These are phyloP conservation scores for Scedosporium aurantiacum DNA, from an alignment of 2,329 filamentous ascomycete genomes.

Conservation along the genomic window DNA sequence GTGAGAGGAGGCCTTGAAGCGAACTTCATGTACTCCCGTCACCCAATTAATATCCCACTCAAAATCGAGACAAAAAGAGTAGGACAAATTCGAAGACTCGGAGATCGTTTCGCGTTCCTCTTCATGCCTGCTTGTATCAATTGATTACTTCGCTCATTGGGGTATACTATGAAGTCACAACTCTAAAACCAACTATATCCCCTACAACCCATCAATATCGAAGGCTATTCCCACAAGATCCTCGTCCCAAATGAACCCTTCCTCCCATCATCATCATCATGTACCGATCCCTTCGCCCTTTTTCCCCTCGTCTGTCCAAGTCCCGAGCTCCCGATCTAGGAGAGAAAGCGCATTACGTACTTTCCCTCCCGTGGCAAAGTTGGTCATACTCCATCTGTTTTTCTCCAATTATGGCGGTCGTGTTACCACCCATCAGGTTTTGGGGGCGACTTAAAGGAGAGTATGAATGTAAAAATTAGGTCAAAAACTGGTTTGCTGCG, in stretches of 20 bases:
- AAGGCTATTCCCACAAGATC: slow-evolving; percentile 4
- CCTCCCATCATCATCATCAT: background rate
- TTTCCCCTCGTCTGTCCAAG: background rate
- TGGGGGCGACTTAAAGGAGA: slow-evolving; percentile 1
- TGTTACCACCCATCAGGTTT: background rate
- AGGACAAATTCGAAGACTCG: no score
- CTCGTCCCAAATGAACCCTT: slow-evolving; percentile 9
- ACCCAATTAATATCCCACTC: no score
- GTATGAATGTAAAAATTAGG: slow-evolving; percentile 3
- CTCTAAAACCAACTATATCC: slow-evolving; percentile 15
- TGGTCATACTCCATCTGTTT: background rate
- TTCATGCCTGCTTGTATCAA: slow-evolving; percentile 19
- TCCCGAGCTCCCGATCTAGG: background rate
- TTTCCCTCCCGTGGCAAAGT: background rate
- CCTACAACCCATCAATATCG: slow-evolving; percentile 11
- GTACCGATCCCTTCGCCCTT: background rate
- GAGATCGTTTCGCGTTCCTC: no score
- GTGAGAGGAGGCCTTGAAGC: no score
- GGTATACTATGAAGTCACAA: slow-evolving; percentile 27
- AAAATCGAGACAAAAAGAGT: no score
- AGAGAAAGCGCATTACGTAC: background rate
- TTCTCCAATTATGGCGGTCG: background rate
- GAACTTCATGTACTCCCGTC: no score
- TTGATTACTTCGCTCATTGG: slow-evolving; percentile 16
- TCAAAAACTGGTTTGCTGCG: background rate